Evolutionary conservation across 192 early-diverging fungal species (phyloP).

Genomic region (Podochytrium sp.): DNA sequence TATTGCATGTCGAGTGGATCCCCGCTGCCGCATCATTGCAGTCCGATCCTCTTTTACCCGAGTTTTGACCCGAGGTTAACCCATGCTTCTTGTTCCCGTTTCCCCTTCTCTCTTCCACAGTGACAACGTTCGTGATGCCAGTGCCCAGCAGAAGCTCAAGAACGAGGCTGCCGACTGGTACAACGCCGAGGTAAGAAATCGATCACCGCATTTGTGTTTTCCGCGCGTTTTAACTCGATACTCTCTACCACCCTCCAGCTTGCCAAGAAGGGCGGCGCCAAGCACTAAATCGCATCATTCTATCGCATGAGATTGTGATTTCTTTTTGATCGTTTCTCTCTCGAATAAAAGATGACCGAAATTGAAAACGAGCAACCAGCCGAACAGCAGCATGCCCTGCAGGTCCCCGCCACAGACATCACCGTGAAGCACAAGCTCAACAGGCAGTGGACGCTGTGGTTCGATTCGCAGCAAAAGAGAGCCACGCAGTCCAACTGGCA

Average conservation of each 20-base stretch:
- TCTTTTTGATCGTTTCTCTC: background rate
- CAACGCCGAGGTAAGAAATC: slow-evolving; percentile 34
- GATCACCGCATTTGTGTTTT: background rate
- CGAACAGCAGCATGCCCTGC: background rate
- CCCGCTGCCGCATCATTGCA: too few relatives aligned
- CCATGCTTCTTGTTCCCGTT: too few relatives aligned
- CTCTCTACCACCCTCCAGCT: background rate
- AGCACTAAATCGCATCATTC: too few relatives aligned
- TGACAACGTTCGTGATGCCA: slow-evolving; percentile 44
- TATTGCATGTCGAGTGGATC: background rate
- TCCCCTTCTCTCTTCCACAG: slow-evolving; percentile 28
- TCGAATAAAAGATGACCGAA: background rate
- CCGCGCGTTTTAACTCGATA: background rate
- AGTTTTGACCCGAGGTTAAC: too few relatives aligned
- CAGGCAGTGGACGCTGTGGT: slow-evolving; percentile 93
- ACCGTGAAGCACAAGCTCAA: slow-evolving; percentile 89
- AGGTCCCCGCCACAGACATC: slow-evolving; percentile 57
- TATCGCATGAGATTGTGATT: background rate
- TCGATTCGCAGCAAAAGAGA: slow-evolving; percentile 73
- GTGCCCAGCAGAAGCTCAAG: slow-evolving; percentile 41
- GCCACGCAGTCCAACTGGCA: slow-evolving; percentile 80
- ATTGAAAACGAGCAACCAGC: background rate
- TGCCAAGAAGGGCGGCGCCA: slow-evolving; percentile 27
- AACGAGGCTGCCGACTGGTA: slow-evolving; percentile 44
- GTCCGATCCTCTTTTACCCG: too few relatives aligned